These are phyloP conservation scores for Cryoendolithus antarcticus DNA, from an alignment of 2,329 filamentous ascomycete species.

Conservation along the genomic window DNA sequence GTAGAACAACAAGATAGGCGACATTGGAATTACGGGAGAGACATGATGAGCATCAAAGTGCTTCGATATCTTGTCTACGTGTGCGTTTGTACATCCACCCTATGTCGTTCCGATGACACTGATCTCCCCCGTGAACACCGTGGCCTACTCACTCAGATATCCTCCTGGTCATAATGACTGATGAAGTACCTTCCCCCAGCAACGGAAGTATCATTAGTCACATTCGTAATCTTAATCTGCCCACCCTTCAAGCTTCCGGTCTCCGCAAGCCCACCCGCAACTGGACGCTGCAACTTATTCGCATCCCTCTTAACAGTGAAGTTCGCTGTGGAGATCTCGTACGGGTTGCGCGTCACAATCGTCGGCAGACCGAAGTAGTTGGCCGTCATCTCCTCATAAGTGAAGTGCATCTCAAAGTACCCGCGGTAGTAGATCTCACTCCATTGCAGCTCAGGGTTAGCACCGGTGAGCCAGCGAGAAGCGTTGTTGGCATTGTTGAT, in stretches of 20 bases:
- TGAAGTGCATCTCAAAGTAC: constrained; percentile 55
- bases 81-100: too few species aligned
- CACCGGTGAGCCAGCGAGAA: constrained; percentile 30
- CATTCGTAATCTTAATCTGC: constrained; percentile 23
- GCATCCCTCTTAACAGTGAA: constrained; percentile 54
- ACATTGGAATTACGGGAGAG: too few species aligned
- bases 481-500: constrained; percentile 39
- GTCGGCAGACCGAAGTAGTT: constrained; percentile 53
- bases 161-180: constrained; percentile 10
- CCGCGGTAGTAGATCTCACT: constrained; percentile 62
- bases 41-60: too few species aligned
- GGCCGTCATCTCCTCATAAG: constrained; percentile 46
- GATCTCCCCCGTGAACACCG: too few species aligned
- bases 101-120: too few species aligned
- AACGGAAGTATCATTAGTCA: constrained; percentile 21
- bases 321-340: constrained; percentile 56
- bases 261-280: constrained; percentile 40
- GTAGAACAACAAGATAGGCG: too few species aligned
- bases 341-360: constrained; percentile 45
- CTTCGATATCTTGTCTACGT: too few species aligned
- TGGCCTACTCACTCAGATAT: too few species aligned
- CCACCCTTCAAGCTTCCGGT: constrained; percentile 45
- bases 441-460: constrained; percentile 58
- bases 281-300: constrained; percentile 43
- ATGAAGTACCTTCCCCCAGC: constrained; percentile 19